phyloP scores from a whole-genome alignment of 2,329 filamentous ascomycete species.

The Pestalotiopsis sp. region DNA sequence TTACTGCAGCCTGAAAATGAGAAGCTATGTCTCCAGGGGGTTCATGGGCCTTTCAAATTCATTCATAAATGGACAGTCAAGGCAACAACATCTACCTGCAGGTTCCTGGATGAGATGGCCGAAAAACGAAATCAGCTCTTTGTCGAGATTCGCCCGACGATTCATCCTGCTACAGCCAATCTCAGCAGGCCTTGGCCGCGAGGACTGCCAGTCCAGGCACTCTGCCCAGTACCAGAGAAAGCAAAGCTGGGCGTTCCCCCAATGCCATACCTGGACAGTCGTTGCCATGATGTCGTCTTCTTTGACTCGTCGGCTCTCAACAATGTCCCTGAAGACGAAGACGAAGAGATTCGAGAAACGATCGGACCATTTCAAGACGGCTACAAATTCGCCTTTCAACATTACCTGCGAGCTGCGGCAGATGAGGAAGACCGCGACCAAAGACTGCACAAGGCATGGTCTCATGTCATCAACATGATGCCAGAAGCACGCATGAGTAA shows the following conservation, averaged over 20 bases:
- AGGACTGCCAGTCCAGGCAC: slow-evolving; percentile 19
- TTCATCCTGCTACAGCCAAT: slow-evolving; percentile 6
- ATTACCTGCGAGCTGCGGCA: slow-evolving; percentile 17
- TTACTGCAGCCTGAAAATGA: slow-evolving; percentile 15
- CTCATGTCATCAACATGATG: slow-evolving; percentile 19
- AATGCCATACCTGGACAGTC: slow-evolving; percentile 23
- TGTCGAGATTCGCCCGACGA: slow-evolving; percentile 13
- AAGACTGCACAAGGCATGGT: slow-evolving; percentile 20
- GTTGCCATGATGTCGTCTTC: slow-evolving; percentile 23
- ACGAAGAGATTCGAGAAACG: slow-evolving; percentile 16
- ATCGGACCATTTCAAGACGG: slow-evolving; percentile 23
- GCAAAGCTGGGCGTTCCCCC: background rate
- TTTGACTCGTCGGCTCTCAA: slow-evolving; percentile 4
- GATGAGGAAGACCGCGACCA: slow-evolving; percentile 14
- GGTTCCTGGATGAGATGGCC: slow-evolving; percentile 24
- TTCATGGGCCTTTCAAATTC: background rate
- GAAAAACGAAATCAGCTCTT: slow-evolving; percentile 23
- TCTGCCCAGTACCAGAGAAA: background rate
- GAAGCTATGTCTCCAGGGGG: background rate
- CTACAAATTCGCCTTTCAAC: slow-evolving; percentile 22
- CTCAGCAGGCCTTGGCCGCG: slow-evolving; percentile 19
- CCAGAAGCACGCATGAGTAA: slow-evolving; percentile 14
- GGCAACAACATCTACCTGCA: background rate
- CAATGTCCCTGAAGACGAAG: slow-evolving; percentile 12
- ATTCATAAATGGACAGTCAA: background rate